A percentile compares a stretch with the other conserved stretches of the same genome.
Evolutionary conservation across 129 eudicot genomes (phyloP).

Genomic region (Sambucus nigra): DNA sequence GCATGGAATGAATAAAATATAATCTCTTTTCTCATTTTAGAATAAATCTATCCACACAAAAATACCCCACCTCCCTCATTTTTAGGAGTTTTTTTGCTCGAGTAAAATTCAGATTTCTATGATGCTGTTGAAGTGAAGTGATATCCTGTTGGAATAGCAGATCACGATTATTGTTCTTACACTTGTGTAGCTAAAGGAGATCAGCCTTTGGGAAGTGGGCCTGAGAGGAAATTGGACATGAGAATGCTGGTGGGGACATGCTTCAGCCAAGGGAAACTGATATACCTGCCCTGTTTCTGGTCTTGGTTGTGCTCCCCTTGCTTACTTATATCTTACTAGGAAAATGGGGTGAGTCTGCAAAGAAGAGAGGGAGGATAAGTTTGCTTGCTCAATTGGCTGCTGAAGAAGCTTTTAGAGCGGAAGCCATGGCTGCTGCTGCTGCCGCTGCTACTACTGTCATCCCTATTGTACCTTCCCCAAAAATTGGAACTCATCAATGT

Average conservation of each 20-base stretch:
- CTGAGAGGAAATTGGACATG: slow-evolving; percentile 54
- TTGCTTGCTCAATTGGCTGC: slow-evolving; percentile 47
- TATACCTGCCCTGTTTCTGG: slow-evolving; percentile 55
- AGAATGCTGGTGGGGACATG: slow-evolving; percentile 79
- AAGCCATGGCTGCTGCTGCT: slow-evolving; percentile 43
- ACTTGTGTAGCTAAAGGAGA: slow-evolving; percentile 17
- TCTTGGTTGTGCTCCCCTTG: slow-evolving; percentile 79
- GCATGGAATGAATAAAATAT: too few relatives aligned
- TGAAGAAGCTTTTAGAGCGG: slow-evolving; percentile 46
- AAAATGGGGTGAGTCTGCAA: slow-evolving; percentile 78
- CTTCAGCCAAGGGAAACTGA: slow-evolving; percentile 81
- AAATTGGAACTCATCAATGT: slow-evolving; percentile 50
- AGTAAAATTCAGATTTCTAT: too few relatives aligned
- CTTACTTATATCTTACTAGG: slow-evolving; percentile 72
- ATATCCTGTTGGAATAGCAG: too few relatives aligned
- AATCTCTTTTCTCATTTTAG: too few relatives aligned
- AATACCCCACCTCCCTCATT: too few relatives aligned
- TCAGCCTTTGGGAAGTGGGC: slow-evolving; percentile 14
- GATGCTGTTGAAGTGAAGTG: too few relatives aligned
- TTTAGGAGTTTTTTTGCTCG: too few relatives aligned
- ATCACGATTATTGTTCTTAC: too few relatives aligned
- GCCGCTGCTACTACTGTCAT: slow-evolving; percentile 18
- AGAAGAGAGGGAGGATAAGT: slow-evolving; percentile 50
- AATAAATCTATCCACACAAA: too few relatives aligned
- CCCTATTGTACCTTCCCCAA: slow-evolving; percentile 39